These are phyloP conservation scores for Claviceps purpurea DNA, from an alignment of 2,329 filamentous ascomycete species.

Conservation along the genomic window DNA sequence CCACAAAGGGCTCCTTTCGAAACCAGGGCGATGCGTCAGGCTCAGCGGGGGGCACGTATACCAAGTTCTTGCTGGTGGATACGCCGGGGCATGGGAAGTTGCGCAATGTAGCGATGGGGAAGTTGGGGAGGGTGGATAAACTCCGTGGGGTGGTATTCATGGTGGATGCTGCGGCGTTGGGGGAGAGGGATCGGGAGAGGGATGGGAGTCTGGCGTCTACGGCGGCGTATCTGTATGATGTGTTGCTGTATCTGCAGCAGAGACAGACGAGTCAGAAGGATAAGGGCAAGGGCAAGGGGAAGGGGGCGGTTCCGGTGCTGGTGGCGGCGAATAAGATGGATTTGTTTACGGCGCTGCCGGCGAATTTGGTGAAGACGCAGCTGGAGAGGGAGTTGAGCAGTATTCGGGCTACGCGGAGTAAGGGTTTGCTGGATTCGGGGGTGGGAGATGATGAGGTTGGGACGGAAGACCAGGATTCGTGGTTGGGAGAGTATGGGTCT, in stretches of 20 bases:
- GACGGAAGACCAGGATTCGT: slow-evolving; percentile 63
- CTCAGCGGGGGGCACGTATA: slow-evolving; percentile 32
- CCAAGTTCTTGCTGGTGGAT: slow-evolving; percentile 66
- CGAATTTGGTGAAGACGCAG: slow-evolving; percentile 56
- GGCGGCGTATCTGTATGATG: slow-evolving; percentile 76
- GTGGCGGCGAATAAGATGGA: slow-evolving; percentile 93
- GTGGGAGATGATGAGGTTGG: slow-evolving; percentile 49
- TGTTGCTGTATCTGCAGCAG: slow-evolving; percentile 73
- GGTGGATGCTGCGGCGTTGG: slow-evolving; percentile 66
- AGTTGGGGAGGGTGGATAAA: slow-evolving; percentile 30
- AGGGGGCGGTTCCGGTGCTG: slow-evolving; percentile 51
- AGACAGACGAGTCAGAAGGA: slow-evolving; percentile 39
- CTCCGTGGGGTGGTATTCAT: slow-evolving; percentile 71
- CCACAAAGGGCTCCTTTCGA: slow-evolving; percentile 31
- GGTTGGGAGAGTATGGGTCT: slow-evolving; percentile 70
- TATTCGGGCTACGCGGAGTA: slow-evolving; percentile 63
- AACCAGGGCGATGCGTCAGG: slow-evolving; percentile 39
- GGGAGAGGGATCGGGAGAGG: slow-evolving; percentile 31
- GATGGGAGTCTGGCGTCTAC: slow-evolving; percentile 46
- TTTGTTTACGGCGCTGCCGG: slow-evolving; percentile 81
- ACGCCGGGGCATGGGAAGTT: slow-evolving; percentile 95
- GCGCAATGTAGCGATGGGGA: slow-evolving; percentile 51
- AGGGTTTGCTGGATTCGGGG: slow-evolving; percentile 70
- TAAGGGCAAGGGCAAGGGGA: slow-evolving; percentile 19
- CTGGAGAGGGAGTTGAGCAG: slow-evolving; percentile 72